Base-by-base conservation (phyloP, 352 stramenopile species). In the Pythium volutum region DNA sequence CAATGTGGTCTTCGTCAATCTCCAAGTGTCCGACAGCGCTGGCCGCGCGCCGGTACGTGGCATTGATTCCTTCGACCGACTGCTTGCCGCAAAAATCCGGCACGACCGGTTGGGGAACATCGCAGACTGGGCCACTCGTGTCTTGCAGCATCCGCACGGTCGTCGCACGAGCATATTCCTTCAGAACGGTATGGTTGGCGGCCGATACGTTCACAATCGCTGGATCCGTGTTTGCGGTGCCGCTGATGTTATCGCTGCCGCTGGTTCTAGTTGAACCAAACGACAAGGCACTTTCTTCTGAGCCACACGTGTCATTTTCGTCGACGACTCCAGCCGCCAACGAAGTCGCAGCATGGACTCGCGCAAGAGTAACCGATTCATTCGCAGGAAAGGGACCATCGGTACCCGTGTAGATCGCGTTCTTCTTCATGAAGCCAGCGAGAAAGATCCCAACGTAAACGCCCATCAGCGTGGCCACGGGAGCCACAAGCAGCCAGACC, bases 11-110 rank as follows among this genome's bases (percentile, higher is more conserved):
- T 18, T 43, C 20, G 20, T 45, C 42, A 2, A 61, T 26, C 7
- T 38, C 26, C 26, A 53, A 25, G 9, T 51, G 14, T 15, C 54
- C 54, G 8, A 61, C 43, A 3, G 54, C 54, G n/a, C 50, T 3
- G 5, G 49, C 29, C 14, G 23, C 26, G 20, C 31, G 49, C 16
- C 39, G 49, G 11, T 42, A 25, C 29, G 22, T 43, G 29, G 15
- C 10, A 20, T 55, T 33, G 18, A 22, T 16, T 39, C 47, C 47
- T 8, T 27, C 18, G 9, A 3, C 11, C 2, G 39, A 43, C 12
- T n/a, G n/a, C 2, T 27, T 45, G 29, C 16, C 22, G 49, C 49
- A 55, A 29, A n/a, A 12, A 15, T 55, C 23, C 4, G 33, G 16
- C 9, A 29, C 4, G 33, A 14, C 15, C 20, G 49, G 49, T 26